Conservation (phyloP, 805 yeast species). For the Myxozyma neotropica region DNA sequence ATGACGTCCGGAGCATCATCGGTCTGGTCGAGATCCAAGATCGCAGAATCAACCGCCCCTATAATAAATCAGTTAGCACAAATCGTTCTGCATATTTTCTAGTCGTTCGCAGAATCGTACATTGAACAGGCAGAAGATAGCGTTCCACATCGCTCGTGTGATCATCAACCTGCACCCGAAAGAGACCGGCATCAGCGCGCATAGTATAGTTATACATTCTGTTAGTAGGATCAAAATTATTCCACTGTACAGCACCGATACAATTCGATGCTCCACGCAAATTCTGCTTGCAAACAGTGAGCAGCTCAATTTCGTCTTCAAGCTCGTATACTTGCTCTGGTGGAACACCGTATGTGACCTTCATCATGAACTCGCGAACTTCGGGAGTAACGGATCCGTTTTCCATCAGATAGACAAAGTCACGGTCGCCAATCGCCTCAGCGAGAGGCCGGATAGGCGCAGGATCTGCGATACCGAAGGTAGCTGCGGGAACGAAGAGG, state of each 20-base stretch:
- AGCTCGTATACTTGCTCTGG: conserved; percentile 36
- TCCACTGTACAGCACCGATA: conserved; percentile 45
- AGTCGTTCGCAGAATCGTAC: conserved; percentile 33
- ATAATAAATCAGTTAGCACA: conserved; percentile 5
- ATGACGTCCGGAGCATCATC: conserved; percentile 39
- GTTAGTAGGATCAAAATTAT: conserved; percentile 37
- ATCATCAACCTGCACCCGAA: conserved; percentile 37
- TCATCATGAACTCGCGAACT: conserved; percentile 38
- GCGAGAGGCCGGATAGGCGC: conserved; percentile 35
- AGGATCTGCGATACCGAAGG: conserved; percentile 42
- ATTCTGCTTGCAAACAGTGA: conserved; percentile 39
- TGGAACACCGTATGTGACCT: conserved; percentile 41
- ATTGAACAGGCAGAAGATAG: conserved; percentile 42
- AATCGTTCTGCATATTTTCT: background rate
- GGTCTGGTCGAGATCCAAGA: conserved; percentile 38
- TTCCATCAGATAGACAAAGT: conserved; percentile 38
- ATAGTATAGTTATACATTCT: conserved; percentile 43
- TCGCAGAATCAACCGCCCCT: conserved; percentile 34
- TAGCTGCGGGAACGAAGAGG: conserved; percentile 41
- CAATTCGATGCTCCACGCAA: conserved; percentile 42
- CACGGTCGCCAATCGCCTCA: conserved; percentile 37
- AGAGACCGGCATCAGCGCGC: conserved; percentile 42
- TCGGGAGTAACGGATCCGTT: conserved; percentile 37
- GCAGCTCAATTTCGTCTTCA: conserved; percentile 36
- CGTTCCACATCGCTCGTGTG: conserved; percentile 40